Percentiles rank a stretch among this genome's conserved stretches.
phyloP scores from a whole-genome alignment of 805 yeast genomes.

The Priceomyces haplophilus region DNA sequence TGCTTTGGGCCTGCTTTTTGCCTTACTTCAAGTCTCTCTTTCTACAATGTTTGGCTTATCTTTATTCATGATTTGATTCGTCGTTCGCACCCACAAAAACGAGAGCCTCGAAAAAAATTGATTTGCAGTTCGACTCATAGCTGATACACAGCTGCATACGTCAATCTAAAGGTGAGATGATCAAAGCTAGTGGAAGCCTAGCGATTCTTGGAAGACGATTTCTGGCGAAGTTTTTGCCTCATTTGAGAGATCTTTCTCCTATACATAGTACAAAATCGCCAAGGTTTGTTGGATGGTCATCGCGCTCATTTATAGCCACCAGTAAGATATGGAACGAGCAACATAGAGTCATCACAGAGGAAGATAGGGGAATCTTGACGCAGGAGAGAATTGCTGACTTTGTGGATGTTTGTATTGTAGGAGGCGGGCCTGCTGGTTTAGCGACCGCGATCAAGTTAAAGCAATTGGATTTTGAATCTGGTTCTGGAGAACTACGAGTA shows the following conservation, averaged over 20 bases:
- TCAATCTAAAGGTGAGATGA: background rate
- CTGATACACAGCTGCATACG: background rate
- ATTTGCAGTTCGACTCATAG: slow-evolving; percentile 1
- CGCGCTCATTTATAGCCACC: slow-evolving; percentile 5
- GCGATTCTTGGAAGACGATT: background rate
- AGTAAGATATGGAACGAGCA: slow-evolving; percentile 2
- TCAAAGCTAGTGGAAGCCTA: background rate
- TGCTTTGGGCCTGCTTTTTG: no score
- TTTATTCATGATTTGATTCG: slow-evolving; percentile 3
- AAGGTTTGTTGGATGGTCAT: background rate
- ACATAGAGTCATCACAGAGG: slow-evolving; percentile 22
- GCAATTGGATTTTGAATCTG: slow-evolving; percentile 69
- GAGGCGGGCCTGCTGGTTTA: slow-evolving; percentile 97
- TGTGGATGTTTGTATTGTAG: slow-evolving; percentile 93
- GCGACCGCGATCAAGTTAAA: slow-evolving; percentile 89
- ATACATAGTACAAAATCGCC: background rate
- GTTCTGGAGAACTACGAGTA: slow-evolving; percentile 70
- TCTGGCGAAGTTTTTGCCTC: background rate
- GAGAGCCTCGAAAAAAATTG: background rate
- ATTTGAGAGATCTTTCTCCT: background rate
- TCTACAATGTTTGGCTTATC: background rate
- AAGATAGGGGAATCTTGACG: slow-evolving; percentile 44
- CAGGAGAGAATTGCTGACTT: slow-evolving; percentile 78
- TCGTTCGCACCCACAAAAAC: slow-evolving; percentile 1
- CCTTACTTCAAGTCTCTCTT: no score